These are phyloP conservation scores for Blepharisma japonicum DNA, from an alignment of 73 alveolate species.

Conservation along the genomic window DNA sequence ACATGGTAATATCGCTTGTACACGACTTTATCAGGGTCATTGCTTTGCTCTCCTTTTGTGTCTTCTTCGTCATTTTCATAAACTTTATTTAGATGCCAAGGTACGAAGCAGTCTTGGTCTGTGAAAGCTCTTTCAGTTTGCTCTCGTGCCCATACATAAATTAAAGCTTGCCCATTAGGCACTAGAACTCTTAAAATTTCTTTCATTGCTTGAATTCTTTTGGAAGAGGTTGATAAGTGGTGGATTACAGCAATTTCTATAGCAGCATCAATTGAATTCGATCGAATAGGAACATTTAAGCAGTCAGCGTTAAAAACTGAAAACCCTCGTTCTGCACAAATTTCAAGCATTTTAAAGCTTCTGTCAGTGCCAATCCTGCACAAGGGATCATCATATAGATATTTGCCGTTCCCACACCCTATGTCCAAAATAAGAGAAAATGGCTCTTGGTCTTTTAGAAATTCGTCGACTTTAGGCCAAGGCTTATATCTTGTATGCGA, in stretches of 20 bases:
- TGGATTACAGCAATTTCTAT: conserved; percentile 97
- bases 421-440: conserved; percentile 93
- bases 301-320: conserved; percentile 88
- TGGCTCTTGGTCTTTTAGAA: conserved; percentile 80
- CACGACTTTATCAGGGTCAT: conserved; percentile 78
- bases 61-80: conserved; percentile 77
- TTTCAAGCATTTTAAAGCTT: conserved; percentile 79
- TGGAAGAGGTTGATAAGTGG: conserved; percentile 84
- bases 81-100: conserved; percentile 95
- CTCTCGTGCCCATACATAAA: conserved; percentile 98
- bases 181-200: conserved; percentile 81
- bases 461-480: conserved; percentile 95
- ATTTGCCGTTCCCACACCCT: conserved; percentile 99
- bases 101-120: conserved; percentile 95
- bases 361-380: conserved; percentile 92
- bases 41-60: conserved; percentile 53
- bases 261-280: conserved; percentile 83
- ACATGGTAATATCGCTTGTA: conserved; percentile 97
- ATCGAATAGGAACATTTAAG: conserved; percentile 79
- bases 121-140: conserved; percentile 88
- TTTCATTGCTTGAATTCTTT: conserved; percentile 70
- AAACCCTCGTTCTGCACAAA: conserved; percentile 54
- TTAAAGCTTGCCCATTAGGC: conserved; percentile 78
- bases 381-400: conserved; percentile 73
- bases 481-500: conserved; percentile 97